Evolutionary conservation across 1,284 basidiomycete species (phyloP).

Genomic region (Sparassis latifolia): DNA sequence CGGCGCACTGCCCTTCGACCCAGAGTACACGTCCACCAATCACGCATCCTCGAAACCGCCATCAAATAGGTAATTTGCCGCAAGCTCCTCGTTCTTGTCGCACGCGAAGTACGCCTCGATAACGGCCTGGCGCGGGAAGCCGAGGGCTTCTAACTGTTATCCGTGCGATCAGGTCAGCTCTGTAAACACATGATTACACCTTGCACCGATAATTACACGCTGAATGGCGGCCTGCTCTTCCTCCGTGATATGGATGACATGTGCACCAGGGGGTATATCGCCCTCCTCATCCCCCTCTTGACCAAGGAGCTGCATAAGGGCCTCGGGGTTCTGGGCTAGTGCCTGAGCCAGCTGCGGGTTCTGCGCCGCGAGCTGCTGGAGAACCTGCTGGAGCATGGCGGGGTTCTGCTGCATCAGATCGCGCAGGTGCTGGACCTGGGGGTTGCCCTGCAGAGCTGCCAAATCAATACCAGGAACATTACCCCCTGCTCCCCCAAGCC

Average conservation of each 20-base stretch:
- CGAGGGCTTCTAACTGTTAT: constrained; percentile 72
- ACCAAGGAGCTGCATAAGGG: constrained; percentile 56
- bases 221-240: constrained; percentile 86
- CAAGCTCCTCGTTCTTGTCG: constrained; percentile 93
- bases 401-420: constrained; percentile 75
- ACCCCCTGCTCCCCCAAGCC: constrained; percentile 25
- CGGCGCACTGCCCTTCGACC: neutral
- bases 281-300: constrained; percentile 41
- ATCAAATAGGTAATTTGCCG: constrained; percentile 90
- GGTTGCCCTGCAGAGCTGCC: constrained; percentile 49
- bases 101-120: constrained; percentile 88
- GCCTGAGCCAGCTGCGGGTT: constrained; percentile 73
- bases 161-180: too few species aligned
- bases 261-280: constrained; percentile 54
- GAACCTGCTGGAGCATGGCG: constrained; percentile 65
- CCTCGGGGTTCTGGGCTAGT: constrained; percentile 66
- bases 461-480: constrained; percentile 37
- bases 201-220: constrained; percentile 49
- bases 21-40: neutral
- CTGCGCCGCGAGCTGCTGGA: constrained; percentile 73
- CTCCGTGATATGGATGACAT: constrained; percentile 69
- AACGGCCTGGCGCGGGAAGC: constrained; percentile 74
- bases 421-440: constrained; percentile 64
- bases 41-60: constrained; percentile 50
- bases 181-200: constrained; percentile 8